These are phyloP conservation scores for Aspergillus pseudoterreus DNA, from an alignment of 2,329 filamentous ascomycete genomes.

Conservation along the genomic window DNA sequence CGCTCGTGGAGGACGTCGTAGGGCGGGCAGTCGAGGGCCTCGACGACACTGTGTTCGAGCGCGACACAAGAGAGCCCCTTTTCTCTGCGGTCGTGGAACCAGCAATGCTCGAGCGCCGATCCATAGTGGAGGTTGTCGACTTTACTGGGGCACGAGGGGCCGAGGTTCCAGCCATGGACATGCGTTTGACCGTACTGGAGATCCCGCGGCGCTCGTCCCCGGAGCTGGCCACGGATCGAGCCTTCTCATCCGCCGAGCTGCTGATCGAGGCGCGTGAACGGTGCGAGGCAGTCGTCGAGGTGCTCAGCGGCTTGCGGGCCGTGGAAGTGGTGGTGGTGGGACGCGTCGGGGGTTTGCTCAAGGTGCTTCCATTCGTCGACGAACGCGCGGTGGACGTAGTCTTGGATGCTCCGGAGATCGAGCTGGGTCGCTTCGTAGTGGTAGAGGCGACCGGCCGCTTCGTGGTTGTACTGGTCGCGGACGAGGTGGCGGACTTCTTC, in stretches of 20 bases:
- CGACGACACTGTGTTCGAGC: constrained; percentile 21
- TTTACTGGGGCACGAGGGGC: constrained; percentile 33
- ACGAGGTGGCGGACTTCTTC: constrained; percentile 26
- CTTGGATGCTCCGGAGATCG: constrained; percentile 28
- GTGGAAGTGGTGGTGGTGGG: constrained; percentile 31
- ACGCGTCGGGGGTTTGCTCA: constrained; percentile 45
- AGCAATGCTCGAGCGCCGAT: constrained; percentile 37
- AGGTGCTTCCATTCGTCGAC: constrained; percentile 32
- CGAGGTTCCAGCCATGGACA: constrained; percentile 40
- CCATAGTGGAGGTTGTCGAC: constrained; percentile 25
- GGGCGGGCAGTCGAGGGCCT: constrained; percentile 21
- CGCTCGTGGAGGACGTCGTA: constrained; percentile 20
- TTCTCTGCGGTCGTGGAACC: constrained; percentile 31
- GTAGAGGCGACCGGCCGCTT: constrained; percentile 35
- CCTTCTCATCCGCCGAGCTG: constrained; percentile 43
- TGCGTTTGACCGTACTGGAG: constrained; percentile 41
- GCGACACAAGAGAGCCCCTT: constrained; percentile 18
- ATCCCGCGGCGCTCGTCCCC: constrained; percentile 44
- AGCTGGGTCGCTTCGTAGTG: constrained; percentile 34
- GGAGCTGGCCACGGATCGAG: constrained; percentile 39
- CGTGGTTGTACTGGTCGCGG: constrained; percentile 18
- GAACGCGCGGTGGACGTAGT: constrained; percentile 25
- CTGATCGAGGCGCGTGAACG: constrained; percentile 41
- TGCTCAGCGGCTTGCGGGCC: constrained; percentile 34
- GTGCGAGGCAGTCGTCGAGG: constrained; percentile 36